These are phyloP conservation scores for Delphinella strobiligena DNA, from an alignment of 2,329 filamentous ascomycete genomes.

Conservation along the genomic window DNA sequence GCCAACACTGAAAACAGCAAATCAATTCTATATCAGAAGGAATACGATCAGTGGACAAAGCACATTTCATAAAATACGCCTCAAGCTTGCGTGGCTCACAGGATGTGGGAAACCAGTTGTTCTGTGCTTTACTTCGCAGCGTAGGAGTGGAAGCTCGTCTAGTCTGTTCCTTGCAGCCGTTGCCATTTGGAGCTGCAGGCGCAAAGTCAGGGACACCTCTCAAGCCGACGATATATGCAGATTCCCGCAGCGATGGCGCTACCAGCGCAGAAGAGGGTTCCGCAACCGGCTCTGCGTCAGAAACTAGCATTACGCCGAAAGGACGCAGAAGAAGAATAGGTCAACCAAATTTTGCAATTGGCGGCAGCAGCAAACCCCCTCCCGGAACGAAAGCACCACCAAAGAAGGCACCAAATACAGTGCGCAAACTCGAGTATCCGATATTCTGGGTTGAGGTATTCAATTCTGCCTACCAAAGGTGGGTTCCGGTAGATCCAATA, in stretches of 20 bases:
- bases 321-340: constrained; percentile 20
- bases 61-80: constrained; percentile 64
- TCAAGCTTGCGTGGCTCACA: constrained; percentile 63
- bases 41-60: constrained; percentile 48
- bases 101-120: constrained; percentile 81
- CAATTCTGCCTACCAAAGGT: constrained; percentile 76
- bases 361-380: constrained; percentile 4
- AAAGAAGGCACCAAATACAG: constrained; percentile 20
- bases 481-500: constrained; percentile 77
- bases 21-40: constrained; percentile 4
- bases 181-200: constrained; percentile 51
- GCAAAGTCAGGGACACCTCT: constrained; percentile 32
- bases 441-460: constrained; percentile 94
- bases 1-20: constrained; percentile 4
- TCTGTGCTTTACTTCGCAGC: constrained; percentile 75
- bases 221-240: constrained; percentile 22
- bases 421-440: constrained; percentile 63
- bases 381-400: constrained; percentile 5
- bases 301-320: constrained; percentile 4
- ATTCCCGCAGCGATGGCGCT: constrained; percentile 4
- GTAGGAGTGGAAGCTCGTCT: constrained; percentile 71
- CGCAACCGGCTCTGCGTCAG: constrained; percentile 6
- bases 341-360: constrained; percentile 12
- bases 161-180: constrained; percentile 78
- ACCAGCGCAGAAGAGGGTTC: constrained; percentile 12